Base-by-base conservation (phyloP, 2,329 filamentous ascomycete species). In the Cladosporium sp. region DNA sequence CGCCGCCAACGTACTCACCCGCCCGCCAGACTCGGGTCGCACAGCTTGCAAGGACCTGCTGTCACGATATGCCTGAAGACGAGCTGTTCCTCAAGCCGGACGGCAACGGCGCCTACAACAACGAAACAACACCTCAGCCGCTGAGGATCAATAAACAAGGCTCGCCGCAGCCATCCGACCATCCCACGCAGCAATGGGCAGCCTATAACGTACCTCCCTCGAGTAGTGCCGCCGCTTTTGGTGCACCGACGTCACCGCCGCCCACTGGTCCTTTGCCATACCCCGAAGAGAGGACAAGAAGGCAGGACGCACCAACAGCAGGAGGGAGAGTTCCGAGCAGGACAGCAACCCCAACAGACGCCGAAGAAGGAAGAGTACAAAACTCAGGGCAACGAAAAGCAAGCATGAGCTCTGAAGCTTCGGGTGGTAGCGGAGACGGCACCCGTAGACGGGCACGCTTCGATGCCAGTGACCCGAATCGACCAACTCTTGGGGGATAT, bases 391-490 rank as follows among this genome's bases (percentile, higher is more conserved):
- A 43, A 32, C 49, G 62, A 32, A 58, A 61, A 45, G 52, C 53
- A 52, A 65, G 63, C 52, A 65, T 65, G 59, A 54, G 55, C 27
- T 63, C 63, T 4, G 62, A 63, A 15, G 51, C 49, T 15, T 61
- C 59, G 4, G 52, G 52, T n/a, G 57, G 61, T 20, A 56, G 59
- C 30, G 55, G 52, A 30, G 49, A 51, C 7, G 53, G 48, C 18
- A 6, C 18, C 18, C 36, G 50, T n/a, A 46, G 56, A 30, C 67
- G 74, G 51, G 58, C 72, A 12, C 64, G 69, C 19, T 77, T 76
- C 62, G 69, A 71, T 38, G 72, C 72, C 3, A 67, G 68, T 57
- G 74, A 77, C 59, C 74, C 74, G 4, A 72, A 76, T 53, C 60
- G 73, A 46, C 74, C 74, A 7, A 74, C 72, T 4, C 57, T 71